Evolutionary conservation across 257 asterid species (phyloP), one percentile per base, ranked within the genome.

Genomic region (Solanum chmielewskii): DNA sequence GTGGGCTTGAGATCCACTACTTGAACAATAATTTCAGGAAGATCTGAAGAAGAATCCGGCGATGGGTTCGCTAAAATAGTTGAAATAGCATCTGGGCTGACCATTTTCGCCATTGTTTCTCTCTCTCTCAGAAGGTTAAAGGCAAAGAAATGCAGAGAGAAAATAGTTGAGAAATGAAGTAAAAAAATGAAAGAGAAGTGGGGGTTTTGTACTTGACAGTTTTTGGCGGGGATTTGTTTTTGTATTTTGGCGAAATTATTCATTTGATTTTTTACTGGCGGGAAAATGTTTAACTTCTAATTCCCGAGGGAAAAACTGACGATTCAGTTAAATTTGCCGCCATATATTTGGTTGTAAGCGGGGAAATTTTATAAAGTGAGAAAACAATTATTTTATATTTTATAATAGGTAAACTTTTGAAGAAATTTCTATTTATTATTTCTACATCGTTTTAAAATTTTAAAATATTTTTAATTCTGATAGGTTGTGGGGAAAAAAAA

Each of bases 21-120:
- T 90, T 97, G 98, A 35, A 95, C 94, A 10, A 95, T 83, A 82
- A 97, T 90, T 85, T 95, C 96, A 18, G 96, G 96, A 16, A 94
- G 80, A 87, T 92, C 90, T 23, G 98, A 90, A 25, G 92, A 90
- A 44, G 97, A 90, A 71, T 92, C 93, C 1, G 98, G 96, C 33
- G 93, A 94, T 0, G 99, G 98, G 91, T 94, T 97, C 0, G 97
- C 94, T 52, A 94, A 86, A 25, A 97, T 91, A 73, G 90, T 76
- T 0, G 97, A 93, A 16, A 97, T 80, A 31, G 98, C 97, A 92
- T 94, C 94, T 80, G 95, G 95, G 91, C 84, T 94, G 84, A 93
- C 93, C 64, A 75, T 8, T 78, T 88, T 90, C 71, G 91, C 91
- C 98, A 95, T 94, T 81, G 87, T 69, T 83, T 8, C 42, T 11